Evolutionary conservation across 176 grass and related monocot genomes (phyloP), one percentile per base, ranked within the genome.

Genomic region (Bolboschoenus planiculmis): DNA sequence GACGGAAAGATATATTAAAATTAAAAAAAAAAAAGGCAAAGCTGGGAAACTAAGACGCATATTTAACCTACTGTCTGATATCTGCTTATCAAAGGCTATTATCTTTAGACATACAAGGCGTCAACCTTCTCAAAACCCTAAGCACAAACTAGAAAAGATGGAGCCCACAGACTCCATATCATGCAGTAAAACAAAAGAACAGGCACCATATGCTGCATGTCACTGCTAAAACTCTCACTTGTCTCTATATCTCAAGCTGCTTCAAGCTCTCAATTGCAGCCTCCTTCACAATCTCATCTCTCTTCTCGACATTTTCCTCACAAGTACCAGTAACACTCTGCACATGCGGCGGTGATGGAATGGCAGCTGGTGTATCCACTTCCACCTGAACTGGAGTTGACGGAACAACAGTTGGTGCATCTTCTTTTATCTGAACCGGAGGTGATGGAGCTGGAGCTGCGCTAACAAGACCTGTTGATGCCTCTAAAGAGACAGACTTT

Each of bases 161-260:
- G 46, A 33, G 72, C 44, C 46, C 26, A 51, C 15, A 51, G 15
- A 26, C 5, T 27, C 26, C 72, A 73, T 77, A 14, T 77, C 72
- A 77, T 76, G 43, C 71, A 50, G 43, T 76, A 50, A 42, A 76
- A 18, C 72, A 77, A 51, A 48, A 42, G 65, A 77, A 53, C 44
- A 30, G 70, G 42, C 70, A 48, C 70, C 21, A 48, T 74, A 51
- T 53, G 27, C 72, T 26, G 23, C 42, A 33, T 53, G 46, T 26
- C 46, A 5, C 72, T 77, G 13, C 21, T n/a, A 71, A 5, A 16
- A 51, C 72, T 50, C 14, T 48, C 44, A 31, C 46, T 53, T 53
- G 34, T 53, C 80, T 81, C 53, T 82, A 34, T 50, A 82, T 82
- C 39, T 82, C 80, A 40, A 82, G 60, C 39, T 82, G 36, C 80